Percentiles rank a stretch among this genome's conserved stretches.
Conservation (phyloP, 495 filamentous ascomycete genomes). For the Letharia lupina region DNA sequence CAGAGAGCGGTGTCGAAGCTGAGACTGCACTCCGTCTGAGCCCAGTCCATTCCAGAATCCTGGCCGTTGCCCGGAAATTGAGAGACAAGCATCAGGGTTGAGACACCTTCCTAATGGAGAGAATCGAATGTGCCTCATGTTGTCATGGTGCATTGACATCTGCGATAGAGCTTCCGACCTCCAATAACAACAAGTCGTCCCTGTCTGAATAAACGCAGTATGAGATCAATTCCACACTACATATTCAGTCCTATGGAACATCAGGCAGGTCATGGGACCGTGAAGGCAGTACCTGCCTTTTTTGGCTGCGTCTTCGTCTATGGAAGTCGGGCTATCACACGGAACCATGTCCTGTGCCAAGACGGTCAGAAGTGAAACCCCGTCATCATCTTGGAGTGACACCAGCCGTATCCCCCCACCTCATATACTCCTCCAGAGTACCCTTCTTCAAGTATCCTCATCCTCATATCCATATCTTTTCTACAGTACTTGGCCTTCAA, state of each 20-base stretch:
- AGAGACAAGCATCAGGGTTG: neutral
- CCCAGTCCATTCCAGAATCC: neutral
- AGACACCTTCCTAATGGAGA: constrained; percentile 8
- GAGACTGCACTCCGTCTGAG: neutral
- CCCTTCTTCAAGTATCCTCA: neutral
- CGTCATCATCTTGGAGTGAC: neutral
- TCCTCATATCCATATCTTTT: neutral
- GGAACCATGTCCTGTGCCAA: neutral
- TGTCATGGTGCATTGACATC: neutral
- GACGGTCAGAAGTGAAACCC: neutral
- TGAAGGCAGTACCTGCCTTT: neutral
- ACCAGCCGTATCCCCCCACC: neutral
- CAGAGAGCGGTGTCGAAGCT: neutral
- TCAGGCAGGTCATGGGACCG: neutral
- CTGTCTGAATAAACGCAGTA: neutral
- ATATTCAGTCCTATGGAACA: neutral
- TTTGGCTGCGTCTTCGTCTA: neutral
- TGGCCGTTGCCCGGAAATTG: neutral
- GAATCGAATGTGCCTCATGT: neutral
- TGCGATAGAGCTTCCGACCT: neutral
- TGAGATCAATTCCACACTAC: neutral
- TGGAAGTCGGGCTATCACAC: neutral
- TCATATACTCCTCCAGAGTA: neutral
- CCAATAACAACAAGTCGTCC: neutral
- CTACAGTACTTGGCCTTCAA: neutral